Percentiles rank a stretch among this genome's conserved stretches.
phyloP scores from a whole-genome alignment of 163 green algal genomes.

The Scenedesmus sp. region DNA sequence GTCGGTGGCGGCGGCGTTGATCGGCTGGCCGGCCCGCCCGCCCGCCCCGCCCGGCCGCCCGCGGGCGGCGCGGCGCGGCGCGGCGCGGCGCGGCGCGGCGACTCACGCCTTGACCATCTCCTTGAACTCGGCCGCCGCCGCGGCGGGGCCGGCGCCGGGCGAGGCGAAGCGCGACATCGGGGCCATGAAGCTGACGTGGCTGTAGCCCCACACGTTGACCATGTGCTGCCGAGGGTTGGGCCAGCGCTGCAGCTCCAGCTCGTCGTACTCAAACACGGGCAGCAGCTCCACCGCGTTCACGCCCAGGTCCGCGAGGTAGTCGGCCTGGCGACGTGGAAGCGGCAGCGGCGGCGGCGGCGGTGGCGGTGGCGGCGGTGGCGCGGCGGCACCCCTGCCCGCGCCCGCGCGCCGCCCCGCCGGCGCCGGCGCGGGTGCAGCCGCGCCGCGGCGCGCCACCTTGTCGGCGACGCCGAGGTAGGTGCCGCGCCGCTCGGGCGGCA shows the following conservation, averaged over 20 bases:
- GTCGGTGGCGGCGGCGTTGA: not conserved
- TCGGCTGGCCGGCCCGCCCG: too few relatives aligned
- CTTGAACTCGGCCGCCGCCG: constrained; percentile 93
- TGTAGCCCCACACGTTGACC: constrained; percentile 99
- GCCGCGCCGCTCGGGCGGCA: constrained; percentile 66
- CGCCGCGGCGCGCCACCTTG: too few relatives aligned
- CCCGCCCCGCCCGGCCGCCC: too few relatives aligned
- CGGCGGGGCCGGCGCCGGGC: constrained; percentile 65
- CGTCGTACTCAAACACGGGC: constrained; percentile 95
- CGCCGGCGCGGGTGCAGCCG: too few relatives aligned
- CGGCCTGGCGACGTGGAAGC: constrained; percentile 42
- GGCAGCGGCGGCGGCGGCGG: too few relatives aligned
- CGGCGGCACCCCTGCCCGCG: not conserved
- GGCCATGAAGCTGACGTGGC: constrained; percentile 94
- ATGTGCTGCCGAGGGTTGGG: constrained; percentile 86
- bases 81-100: too few relatives aligned
- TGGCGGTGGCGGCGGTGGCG: too few relatives aligned
- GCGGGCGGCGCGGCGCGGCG: too few relatives aligned
- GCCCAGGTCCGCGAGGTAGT: constrained; percentile 76
- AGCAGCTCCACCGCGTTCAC: constrained; percentile 93
- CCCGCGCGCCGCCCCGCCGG: not conserved
- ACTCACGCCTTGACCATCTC: constrained; percentile 82
- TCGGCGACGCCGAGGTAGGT: constrained; percentile 82
- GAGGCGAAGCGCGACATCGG: constrained; percentile 87
- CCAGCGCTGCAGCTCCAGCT: constrained; percentile 92